phyloP scores from a whole-genome alignment of 2,329 filamentous ascomycete genomes.

The Paracoccidioides brasiliensis region DNA sequence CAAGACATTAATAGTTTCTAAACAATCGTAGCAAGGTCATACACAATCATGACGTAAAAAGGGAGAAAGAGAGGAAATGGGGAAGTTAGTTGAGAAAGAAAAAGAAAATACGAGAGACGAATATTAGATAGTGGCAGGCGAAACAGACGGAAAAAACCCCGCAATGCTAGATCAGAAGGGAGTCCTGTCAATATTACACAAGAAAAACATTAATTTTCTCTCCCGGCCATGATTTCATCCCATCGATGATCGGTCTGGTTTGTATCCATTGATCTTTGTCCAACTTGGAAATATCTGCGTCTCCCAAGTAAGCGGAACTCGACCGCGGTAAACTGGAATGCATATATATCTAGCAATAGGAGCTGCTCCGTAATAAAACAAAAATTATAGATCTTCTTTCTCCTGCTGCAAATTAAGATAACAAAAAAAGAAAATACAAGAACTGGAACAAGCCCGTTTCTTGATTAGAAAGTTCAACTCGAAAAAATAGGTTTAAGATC shows the following conservation, averaged over 20 bases:
- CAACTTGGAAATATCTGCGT: background rate
- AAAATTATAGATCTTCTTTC: background rate
- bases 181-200: background rate
- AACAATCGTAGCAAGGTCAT: conserved; percentile 4
- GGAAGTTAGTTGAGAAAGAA: conserved; percentile 1
- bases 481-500: background rate
- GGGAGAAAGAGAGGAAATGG: background rate
- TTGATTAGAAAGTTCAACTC: conserved; percentile 1
- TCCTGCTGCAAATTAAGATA: background rate
- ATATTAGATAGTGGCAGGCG: background rate
- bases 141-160: background rate
- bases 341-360: background rate
- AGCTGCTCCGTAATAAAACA: background rate
- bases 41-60: conserved; percentile 5
- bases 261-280: background rate
- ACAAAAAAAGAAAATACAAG: background rate
- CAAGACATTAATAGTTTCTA: background rate
- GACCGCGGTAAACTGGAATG: background rate
- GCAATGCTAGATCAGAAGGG: background rate
- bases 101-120: background rate
- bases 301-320: background rate
- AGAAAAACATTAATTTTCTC: background rate
- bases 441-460: background rate
- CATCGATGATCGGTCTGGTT: background rate
- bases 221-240: background rate